Evolutionary conservation across 2,329 filamentous ascomycete species (phyloP).

Genomic region (Colletotrichum endophyticum): DNA sequence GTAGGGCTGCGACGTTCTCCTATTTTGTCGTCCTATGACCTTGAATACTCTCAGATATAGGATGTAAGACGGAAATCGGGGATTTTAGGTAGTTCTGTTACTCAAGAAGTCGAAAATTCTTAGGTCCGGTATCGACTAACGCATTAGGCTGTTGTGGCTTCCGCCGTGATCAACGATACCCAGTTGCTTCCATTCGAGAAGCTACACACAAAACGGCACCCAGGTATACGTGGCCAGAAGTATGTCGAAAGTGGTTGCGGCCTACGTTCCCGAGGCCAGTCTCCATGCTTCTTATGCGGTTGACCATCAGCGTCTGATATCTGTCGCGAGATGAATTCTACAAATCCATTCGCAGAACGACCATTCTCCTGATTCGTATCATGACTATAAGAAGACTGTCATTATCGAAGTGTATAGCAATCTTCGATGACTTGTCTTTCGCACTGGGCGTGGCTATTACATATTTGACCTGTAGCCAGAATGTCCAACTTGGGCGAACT

Average conservation of each 20-base stretch:
- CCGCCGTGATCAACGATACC: no score
- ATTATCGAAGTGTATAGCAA: background rate
- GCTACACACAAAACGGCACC: background rate
- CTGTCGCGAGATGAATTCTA: no score
- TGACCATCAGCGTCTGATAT: no score
- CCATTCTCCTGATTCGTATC: accelerated
- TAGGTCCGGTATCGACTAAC: no score
- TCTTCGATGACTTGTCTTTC: background rate
- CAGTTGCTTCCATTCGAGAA: no score
- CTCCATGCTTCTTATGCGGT: background rate
- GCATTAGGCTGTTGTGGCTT: no score
- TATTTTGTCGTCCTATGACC: background rate
- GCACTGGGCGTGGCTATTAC: background rate
- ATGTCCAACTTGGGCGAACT: background rate
- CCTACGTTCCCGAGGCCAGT: accelerated
- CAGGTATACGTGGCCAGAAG: accelerated
- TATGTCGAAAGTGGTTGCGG: background rate
- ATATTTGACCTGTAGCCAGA: background rate
- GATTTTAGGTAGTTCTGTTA: no score
- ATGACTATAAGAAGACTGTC: background rate
- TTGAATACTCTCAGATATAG: background rate
- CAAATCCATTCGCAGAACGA: background rate
- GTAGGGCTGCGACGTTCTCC: background rate
- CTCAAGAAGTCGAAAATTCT: no score
- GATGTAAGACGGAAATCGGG: background rate